These are phyloP conservation scores for Margaritispora aquatica DNA, from an alignment of 495 filamentous ascomycete species.

Conservation along the genomic window DNA sequence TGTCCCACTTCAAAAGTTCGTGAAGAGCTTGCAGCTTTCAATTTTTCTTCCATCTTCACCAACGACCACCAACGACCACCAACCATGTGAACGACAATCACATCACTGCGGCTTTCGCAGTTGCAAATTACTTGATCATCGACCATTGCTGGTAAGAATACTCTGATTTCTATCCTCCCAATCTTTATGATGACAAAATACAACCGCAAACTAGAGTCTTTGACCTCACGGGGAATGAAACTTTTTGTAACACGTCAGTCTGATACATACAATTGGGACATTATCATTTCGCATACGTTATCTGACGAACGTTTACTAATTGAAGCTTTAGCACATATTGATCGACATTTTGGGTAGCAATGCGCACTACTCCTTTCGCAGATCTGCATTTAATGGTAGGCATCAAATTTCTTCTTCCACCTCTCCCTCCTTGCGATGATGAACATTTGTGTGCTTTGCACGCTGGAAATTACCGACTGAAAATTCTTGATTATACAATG, in stretches of 20 bases:
- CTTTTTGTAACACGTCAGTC: constrained; percentile 98
- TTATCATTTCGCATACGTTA: neutral
- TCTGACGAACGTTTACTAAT: no score
- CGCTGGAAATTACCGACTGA: constrained; percentile 99
- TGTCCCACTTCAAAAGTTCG: constrained; percentile 6
- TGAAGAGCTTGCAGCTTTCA: constrained; percentile 15
- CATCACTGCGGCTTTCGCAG: constrained; percentile 8
- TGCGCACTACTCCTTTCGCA: no score
- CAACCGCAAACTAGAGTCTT: constrained; percentile 99
- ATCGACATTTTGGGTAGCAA: no score
- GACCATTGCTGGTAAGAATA: constrained; percentile 10
- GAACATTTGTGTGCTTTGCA: constrained; percentile 69
- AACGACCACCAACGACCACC: constrained; percentile 1
- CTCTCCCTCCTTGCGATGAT: constrained; percentile 55
- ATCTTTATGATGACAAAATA: constrained; percentile 40
- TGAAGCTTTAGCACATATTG: no score
- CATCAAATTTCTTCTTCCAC: neutral
- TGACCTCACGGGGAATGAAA: constrained; percentile 94
- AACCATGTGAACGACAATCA: constrained; percentile 21
- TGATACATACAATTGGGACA: constrained; percentile 51
- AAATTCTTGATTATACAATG: constrained; percentile 72
- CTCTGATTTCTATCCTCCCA: constrained; percentile 7
- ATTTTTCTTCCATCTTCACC: constrained; percentile 3
- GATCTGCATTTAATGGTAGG: constrained; percentile 9
- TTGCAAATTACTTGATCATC: neutral